Evolutionary conservation across 345 rosid genomes (phyloP).

Genomic region (Rhodomyrtus tomentosa): DNA sequence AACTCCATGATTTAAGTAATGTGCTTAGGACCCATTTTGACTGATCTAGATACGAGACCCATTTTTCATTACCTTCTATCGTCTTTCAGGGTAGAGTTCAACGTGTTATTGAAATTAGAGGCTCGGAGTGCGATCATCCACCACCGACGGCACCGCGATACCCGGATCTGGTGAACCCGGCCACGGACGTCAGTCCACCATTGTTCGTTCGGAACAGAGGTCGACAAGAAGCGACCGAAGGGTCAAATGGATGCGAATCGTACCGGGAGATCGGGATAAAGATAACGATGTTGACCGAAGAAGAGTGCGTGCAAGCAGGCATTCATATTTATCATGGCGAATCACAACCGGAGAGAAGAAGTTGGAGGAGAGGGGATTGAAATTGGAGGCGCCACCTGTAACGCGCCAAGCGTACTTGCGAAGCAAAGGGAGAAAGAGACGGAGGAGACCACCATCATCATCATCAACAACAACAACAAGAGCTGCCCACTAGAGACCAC

Average conservation of each 20-base stretch:
- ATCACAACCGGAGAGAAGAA: not conserved
- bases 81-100: not conserved
- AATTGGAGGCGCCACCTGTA: not conserved
- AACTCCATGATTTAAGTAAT: no score
- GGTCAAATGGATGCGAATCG: not conserved
- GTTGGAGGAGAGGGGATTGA: not conserved
- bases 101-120: not conserved
- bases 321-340: not conserved
- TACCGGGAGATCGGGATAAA: not conserved
- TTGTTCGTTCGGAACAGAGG: not conserved
- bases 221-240: not conserved
- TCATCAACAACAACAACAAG: not conserved
- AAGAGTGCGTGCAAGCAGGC: not conserved
- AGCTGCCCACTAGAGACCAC: not conserved
- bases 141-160: not conserved
- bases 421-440: not conserved
- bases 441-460: not conserved
- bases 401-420: not conserved
- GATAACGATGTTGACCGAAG: not conserved
- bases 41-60: not conserved
- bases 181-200: not conserved
- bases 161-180: not conserved
- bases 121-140: not conserved
- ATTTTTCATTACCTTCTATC: no score
- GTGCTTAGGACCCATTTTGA: no score